A percentile compares a stretch with the other conserved stretches of the same genome.
Evolutionary conservation across 106 monocot species (phyloP).

Genomic region (Ottelia alismoides): DNA sequence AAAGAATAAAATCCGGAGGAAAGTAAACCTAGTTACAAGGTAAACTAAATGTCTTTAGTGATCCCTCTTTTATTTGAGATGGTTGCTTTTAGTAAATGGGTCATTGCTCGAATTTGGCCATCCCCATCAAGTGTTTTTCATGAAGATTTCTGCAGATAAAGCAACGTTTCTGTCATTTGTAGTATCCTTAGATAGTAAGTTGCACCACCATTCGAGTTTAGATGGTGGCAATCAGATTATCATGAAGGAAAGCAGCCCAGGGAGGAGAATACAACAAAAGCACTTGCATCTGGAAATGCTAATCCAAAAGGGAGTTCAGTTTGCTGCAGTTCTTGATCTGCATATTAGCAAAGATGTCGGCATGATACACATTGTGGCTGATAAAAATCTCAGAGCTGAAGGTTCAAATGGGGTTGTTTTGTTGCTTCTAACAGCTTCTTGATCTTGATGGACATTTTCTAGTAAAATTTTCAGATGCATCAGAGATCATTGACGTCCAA

Average conservation of each 20-base stretch:
- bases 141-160: constrained; percentile 61
- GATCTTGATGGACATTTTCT: constrained; percentile 81
- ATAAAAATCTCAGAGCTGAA: constrained; percentile 55
- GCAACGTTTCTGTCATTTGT: constrained; percentile 39
- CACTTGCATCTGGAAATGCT: constrained; percentile 21
- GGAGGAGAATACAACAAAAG: constrained; percentile 30
- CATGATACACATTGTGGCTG: constrained; percentile 33
- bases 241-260: constrained; percentile 61
- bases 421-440: constrained; percentile 56
- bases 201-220: constrained; percentile 32
- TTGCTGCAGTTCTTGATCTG: constrained; percentile 59
- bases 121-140: constrained; percentile 71
- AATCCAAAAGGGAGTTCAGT: constrained; percentile 55
- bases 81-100: too few relatives aligned
- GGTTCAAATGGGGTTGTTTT: constrained; percentile 67
- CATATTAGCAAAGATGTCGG: constrained; percentile 37
- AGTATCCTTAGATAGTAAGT: constrained; percentile 50
- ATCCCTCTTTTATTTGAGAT: too few relatives aligned
- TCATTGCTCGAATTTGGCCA: too few relatives aligned
- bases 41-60: too few relatives aligned
- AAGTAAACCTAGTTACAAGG: too few relatives aligned
- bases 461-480: too few relatives aligned
- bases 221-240: constrained; percentile 31
- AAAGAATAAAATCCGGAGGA: too few relatives aligned
- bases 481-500: too few relatives aligned